Percentiles rank a stretch among this genome's conserved stretches.
Conservation (phyloP, 129 eudicot species). For the Cynara cardunculus region DNA sequence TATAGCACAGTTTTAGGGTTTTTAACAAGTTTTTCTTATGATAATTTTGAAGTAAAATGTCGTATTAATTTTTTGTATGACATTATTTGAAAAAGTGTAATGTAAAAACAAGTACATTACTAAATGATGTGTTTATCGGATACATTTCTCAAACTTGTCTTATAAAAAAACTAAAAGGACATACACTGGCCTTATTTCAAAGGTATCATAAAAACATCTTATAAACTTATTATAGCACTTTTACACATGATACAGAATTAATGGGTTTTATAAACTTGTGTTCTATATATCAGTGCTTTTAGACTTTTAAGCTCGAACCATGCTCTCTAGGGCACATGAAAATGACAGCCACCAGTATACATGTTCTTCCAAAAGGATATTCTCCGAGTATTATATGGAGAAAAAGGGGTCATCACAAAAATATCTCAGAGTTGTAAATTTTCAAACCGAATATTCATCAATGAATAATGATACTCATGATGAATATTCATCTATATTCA, state of each 20-base stretch:
- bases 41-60: too few relatives aligned
- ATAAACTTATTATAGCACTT: too few relatives aligned
- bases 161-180: not conserved
- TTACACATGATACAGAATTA: not conserved
- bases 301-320: not conserved
- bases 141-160: not conserved
- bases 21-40: too few relatives aligned
- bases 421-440: too few relatives aligned
- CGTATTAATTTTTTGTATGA: not conserved
- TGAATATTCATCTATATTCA: not conserved
- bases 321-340: not conserved
- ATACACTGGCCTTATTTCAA: not conserved
- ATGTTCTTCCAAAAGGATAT: not conserved
- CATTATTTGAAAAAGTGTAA: too few relatives aligned
- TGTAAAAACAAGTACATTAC: too few relatives aligned
- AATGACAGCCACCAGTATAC: not conserved
- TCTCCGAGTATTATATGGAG: not conserved
- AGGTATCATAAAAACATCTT: too few relatives aligned
- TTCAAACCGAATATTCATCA: not conserved
- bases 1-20: too few relatives aligned
- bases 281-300: too few relatives aligned
- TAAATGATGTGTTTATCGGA: not conserved
- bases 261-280: not conserved
- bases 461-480: too few relatives aligned
- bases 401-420: too few relatives aligned